Evolutionary conservation across 495 filamentous ascomycete species (phyloP).

Genomic region (Beverwykella pulmonaria): DNA sequence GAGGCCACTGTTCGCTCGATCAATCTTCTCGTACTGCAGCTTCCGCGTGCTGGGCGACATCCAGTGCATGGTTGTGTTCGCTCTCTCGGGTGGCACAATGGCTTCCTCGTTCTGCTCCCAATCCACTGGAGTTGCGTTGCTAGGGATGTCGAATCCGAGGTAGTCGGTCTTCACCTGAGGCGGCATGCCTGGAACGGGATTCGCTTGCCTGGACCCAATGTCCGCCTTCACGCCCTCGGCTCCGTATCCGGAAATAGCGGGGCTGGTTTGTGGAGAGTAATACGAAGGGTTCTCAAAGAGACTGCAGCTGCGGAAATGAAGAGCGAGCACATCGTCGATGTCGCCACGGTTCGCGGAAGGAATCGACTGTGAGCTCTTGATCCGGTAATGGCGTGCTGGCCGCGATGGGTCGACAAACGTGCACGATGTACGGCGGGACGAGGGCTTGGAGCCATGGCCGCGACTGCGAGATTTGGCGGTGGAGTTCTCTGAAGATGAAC

Average conservation of each 20-base stretch:
- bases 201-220: not conserved
- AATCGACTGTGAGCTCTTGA: constrained; percentile 31
- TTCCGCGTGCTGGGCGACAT: constrained; percentile 30
- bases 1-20: constrained; percentile 23
- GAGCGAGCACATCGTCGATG: constrained; percentile 37
- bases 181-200: not conserved
- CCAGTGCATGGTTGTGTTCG: constrained; percentile 35
- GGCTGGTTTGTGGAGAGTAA: not conserved
- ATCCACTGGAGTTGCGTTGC: not conserved
- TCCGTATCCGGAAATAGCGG: constrained; percentile 16
- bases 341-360: constrained; percentile 20
- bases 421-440: constrained; percentile 25
- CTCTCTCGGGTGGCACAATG: not conserved
- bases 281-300: constrained; percentile 32
- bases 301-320: constrained; percentile 36
- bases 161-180: not conserved
- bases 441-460: constrained; percentile 20
- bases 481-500: constrained; percentile 24
- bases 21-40: constrained; percentile 33
- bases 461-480: constrained; percentile 8
- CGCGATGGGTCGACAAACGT: constrained; percentile 27
- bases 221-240: not conserved
- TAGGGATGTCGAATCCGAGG: not conserved
- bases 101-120: constrained; percentile 9
- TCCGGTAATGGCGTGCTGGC: constrained; percentile 29